Evolutionary conservation across 2,329 filamentous ascomycete species (phyloP).

Genomic region (Dactylellina leptospora): DNA sequence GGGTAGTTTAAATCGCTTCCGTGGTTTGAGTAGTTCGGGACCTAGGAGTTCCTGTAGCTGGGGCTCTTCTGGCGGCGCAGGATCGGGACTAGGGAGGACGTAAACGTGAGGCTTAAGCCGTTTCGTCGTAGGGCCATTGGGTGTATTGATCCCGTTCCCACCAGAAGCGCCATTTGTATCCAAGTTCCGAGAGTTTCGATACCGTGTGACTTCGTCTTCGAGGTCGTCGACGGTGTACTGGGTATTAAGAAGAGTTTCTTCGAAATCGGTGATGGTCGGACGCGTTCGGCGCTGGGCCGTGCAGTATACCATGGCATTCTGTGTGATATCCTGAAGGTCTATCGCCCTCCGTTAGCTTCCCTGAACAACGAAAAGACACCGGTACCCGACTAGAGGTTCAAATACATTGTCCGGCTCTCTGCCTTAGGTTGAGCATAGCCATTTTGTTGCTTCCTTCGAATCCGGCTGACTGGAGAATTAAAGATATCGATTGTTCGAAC

Average conservation of each 20-base stretch:
- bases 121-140: slow-evolving; percentile 11
- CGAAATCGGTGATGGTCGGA: slow-evolving; percentile 57
- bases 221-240: slow-evolving; percentile 50
- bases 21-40: slow-evolving; percentile 53
- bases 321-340: slow-evolving; percentile 43
- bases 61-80: slow-evolving; percentile 32
- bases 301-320: slow-evolving; percentile 38
- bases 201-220: slow-evolving; percentile 55
- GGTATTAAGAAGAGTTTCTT: slow-evolving; percentile 54
- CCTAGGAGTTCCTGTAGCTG: slow-evolving; percentile 55
- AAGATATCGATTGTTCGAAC: slow-evolving; percentile 47
- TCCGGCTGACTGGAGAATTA: slow-evolving; percentile 38
- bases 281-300: slow-evolving; percentile 56
- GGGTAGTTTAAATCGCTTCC: slow-evolving; percentile 45
- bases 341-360: background rate
- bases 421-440: slow-evolving; percentile 27
- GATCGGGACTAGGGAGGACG: slow-evolving; percentile 46
- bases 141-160: background rate
- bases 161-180: too few species aligned
- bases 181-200: slow-evolving; percentile 31
- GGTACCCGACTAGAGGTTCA: background rate
- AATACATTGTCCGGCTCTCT: slow-evolving; percentile 43
- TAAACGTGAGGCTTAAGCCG: slow-evolving; percentile 35
- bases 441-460: slow-evolving; percentile 40
- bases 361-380: background rate